Conservation (phyloP, 2,329 filamentous ascomycete species). For the Cladobotryum mycophilum region DNA sequence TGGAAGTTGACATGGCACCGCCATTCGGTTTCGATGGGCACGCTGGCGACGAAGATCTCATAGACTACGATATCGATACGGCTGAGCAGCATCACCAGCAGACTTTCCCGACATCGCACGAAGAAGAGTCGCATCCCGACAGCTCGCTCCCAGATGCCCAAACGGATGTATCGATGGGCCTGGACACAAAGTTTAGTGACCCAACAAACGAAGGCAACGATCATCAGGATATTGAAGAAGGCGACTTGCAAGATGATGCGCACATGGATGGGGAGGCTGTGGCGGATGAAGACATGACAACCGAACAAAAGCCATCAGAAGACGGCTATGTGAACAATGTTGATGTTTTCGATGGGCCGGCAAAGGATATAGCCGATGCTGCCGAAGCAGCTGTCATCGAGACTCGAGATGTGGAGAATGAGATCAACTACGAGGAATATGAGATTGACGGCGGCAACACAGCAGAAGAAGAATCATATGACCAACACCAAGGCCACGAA, state of each 20-base stretch:
- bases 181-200: neutral
- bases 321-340: neutral
- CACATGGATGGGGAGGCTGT: conserved; percentile 11
- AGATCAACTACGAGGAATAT: conserved; percentile 7
- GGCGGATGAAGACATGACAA: neutral
- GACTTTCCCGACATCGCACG: conserved; percentile 2
- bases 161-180: neutral
- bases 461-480: neutral
- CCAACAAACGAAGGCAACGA: neutral
- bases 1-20: conserved; percentile 26
- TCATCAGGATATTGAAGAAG: neutral
- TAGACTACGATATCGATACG: conserved; percentile 32
- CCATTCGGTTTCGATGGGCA: conserved; percentile 19
- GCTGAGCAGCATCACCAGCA: conserved; percentile 13
- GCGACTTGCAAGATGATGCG: neutral
- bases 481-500: neutral
- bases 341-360: conserved; percentile 1
- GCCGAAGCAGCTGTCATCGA: neutral
- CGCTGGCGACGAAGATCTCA: conserved; percentile 30
- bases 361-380: conserved; percentile 1
- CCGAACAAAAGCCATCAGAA: neutral
- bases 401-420: neutral
- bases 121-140: conserved; percentile 1
- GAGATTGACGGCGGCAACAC: conserved; percentile 4
- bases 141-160: neutral